Conservation (phyloP, 2,329 filamentous ascomycete genomes). For the Akanthomyces lecanii region DNA sequence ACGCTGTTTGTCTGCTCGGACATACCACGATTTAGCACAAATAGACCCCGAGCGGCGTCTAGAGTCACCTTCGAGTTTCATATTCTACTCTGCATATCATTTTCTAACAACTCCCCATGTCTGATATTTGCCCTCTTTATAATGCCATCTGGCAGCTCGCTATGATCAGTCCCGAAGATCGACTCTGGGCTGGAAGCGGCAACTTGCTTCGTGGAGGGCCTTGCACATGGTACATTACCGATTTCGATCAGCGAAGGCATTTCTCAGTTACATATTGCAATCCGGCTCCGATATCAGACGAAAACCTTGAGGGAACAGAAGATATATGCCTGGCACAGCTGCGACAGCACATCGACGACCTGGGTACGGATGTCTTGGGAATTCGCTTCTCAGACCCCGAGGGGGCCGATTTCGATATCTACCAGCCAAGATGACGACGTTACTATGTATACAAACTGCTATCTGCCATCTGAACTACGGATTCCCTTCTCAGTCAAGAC, state of each 20-base stretch:
- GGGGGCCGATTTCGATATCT: constrained; percentile 20
- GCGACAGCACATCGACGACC: constrained; percentile 11
- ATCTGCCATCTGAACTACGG: background rate
- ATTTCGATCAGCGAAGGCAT: constrained; percentile 16
- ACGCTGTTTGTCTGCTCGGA: background rate
- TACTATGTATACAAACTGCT: constrained; percentile 25
- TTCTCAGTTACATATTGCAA: constrained; percentile 14
- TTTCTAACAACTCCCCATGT: background rate
- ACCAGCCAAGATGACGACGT: constrained; percentile 25
- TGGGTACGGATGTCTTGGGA: constrained; percentile 11
- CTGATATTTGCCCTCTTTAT: background rate
- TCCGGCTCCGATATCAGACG: constrained; percentile 2
- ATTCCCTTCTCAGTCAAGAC: constrained; percentile 23
- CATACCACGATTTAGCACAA: background rate
- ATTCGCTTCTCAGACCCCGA: constrained; percentile 13
- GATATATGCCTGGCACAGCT: constrained; percentile 10
- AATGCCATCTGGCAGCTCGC: background rate
- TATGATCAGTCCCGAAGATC: constrained; percentile 14
- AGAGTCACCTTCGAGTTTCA: background rate
- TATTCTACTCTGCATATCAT: constrained; percentile 2
- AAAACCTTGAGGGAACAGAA: constrained; percentile 14
- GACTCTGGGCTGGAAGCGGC: constrained; percentile 13
- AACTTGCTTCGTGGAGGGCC: constrained; percentile 11
- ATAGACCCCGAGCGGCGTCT: background rate
- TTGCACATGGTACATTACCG: constrained; percentile 14